Base-by-base conservation (phyloP, 73 alveolate species). In the Paramecium primaurelia region DNA sequence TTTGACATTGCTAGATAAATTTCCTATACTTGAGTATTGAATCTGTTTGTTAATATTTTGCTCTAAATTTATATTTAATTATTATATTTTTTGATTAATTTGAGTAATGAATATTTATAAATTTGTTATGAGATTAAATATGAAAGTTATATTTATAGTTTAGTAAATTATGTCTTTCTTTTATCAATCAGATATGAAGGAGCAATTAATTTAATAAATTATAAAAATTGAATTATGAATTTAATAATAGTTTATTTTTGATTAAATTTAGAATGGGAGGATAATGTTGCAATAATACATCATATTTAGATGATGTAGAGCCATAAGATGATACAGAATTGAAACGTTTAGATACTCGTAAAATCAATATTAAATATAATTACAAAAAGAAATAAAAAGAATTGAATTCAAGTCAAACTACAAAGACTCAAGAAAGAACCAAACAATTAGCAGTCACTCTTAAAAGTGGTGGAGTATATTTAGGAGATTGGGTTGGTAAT, bases 401-500 rank as follows among this genome's bases (percentile, higher is more conserved):
- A 28, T 14, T 68, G 26, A 68, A 68, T 68, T 68, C 45, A 68
- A 25, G 85, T 25, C 49, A 25, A 20, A 25, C 25, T 28, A 68
- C 49, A 5, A 68, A 68, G 18, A 68, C 85, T 37, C 8, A 68
- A 8, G 37, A 68, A 68, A 14, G 37, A 28, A 68, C 45, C 32
- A 58, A 68, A 68, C 45, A 68, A 25, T 4, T 28, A 9, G 85
- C 88, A 7, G 88, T 75, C 9, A 26, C 64, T 2, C 64, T 75
- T 14, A 75, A 75, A 75, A 22, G 54, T 32, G 95, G 95, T 20
- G 95, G 83, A 1, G 58, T 88, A 20, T 92, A 92, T 37, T 83
- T 20, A 88, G 95, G 95, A 8, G 94, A 92, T 20, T 92, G 95
- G 87, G 75, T 36, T 6, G 88, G 90, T 4, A 49, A 83, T 12